Evolutionary conservation across 2,329 filamentous ascomycete genomes (phyloP), one percentile per base, ranked within the genome.

Genomic region (Chaetomium sp.): DNA sequence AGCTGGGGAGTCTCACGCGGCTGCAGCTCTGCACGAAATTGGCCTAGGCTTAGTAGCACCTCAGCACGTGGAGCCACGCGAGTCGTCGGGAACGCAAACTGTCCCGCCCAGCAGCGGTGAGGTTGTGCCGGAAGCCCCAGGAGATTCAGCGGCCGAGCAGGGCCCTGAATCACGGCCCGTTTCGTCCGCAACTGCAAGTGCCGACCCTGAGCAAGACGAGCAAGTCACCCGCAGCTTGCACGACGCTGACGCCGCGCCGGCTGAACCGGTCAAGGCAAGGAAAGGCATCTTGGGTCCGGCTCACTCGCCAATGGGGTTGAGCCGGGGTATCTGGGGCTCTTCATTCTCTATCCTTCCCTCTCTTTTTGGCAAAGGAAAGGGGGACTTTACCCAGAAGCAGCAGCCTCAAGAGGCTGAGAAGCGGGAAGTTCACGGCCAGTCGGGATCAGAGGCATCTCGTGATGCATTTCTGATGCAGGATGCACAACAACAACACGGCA

Each of bases 241-340:
- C 27, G 38, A 62, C 27, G 51, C 57, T 31, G 53, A 45, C 4
- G n/a, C 25, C 7, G 38, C 45, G 13, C 45, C 33, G 9, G 47
- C 57, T 31, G 56, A 60, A 13, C 42, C 57, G 42, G 4, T 55
- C 13, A 66, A 64, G 45, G 19, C 60, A 31, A 68, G 63, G 60
- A 69, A 64, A 50, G 59, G 71, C 21, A 56, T 67, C 35, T 64
- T 69, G 58, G 63, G 68, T n/a, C n/a, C n/a, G n/a, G n/a, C n/a
- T n/a, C n/a, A n/a, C n/a, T n/a, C n/a, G n/a, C n/a, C n/a, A n/a
- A n/a, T n/a, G n/a, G n/a, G n/a, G n/a, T n/a, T n/a, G n/a, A n/a
- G n/a, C n/a, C n/a, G n/a, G 53, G 59, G 71, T 21, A 56, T 67
- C 35, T 64, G 70, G 58, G 63, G 68, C 12, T 67, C 71, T 72